Percentiles rank a stretch among this genome's conserved stretches.
These are phyloP conservation scores for Puccinia sorghi DNA, from an alignment of 1,284 basidiomycete species.

Conservation along the genomic window DNA sequence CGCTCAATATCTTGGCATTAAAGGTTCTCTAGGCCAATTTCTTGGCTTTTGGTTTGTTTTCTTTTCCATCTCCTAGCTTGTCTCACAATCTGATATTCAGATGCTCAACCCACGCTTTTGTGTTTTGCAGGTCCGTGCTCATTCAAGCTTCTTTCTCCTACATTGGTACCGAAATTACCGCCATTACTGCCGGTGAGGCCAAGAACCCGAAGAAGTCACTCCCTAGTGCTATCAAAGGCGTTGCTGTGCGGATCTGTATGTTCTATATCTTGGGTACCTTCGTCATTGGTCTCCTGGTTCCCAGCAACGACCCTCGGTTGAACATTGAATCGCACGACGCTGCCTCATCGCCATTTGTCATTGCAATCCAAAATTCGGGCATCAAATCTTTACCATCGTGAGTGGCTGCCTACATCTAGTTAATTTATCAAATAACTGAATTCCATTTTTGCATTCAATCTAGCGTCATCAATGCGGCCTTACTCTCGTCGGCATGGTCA, in stretches of 20 bases:
- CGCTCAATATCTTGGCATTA: constrained; percentile 55
- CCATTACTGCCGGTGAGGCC: constrained; percentile 59
- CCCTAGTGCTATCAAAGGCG: constrained; percentile 60
- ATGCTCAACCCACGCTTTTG: constrained; percentile 36
- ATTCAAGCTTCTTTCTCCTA: constrained; percentile 58
- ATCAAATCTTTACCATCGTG: constrained; percentile 39
- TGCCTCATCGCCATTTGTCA: constrained; percentile 76
- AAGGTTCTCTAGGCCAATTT: constrained; percentile 35
- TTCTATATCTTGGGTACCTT: constrained; percentile 60
- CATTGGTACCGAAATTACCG: constrained; percentile 59
- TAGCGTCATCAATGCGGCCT: constrained; percentile 74
- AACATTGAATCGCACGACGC: constrained; percentile 66
- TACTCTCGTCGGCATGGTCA: constrained; percentile 82
- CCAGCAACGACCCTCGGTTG: constrained; percentile 67
- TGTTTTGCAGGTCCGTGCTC: constrained; percentile 54
- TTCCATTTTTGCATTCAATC: background rate
- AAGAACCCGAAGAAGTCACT: constrained; percentile 58
- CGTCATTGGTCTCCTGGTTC: constrained; percentile 75
- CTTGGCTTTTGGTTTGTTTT: constrained; percentile 41
- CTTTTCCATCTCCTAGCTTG: background rate
- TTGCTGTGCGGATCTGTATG: constrained; percentile 70
- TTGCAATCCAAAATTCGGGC: constrained; percentile 61
- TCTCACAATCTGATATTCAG: background rate
- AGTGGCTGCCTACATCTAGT: background rate
- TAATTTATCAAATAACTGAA: background rate